Percentiles rank a stretch among this genome's conserved stretches.
These are phyloP conservation scores for Globisporangium paroecandrum DNA, from an alignment of 352 stramenopile genomes.

Conservation along the genomic window DNA sequence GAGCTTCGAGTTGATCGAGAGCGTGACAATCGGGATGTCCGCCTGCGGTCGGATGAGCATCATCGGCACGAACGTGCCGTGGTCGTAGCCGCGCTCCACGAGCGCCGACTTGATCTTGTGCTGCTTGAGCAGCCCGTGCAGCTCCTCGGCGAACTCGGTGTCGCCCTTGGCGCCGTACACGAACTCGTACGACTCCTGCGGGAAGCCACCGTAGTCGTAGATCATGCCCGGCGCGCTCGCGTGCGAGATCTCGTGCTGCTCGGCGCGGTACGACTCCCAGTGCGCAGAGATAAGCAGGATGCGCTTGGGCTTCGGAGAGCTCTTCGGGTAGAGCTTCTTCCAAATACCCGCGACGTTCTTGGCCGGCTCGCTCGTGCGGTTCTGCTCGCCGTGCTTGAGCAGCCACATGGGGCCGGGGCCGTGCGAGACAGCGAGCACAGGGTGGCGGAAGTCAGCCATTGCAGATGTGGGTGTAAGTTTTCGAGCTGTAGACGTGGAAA, in stretches of 20 bases:
- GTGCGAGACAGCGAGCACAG: conserved; percentile 53
- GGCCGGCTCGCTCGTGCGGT: conserved; percentile 29
- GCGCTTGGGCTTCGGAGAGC: conserved; percentile 41
- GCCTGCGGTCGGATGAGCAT: conserved; percentile 79
- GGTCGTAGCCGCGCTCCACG: conserved; percentile 75
- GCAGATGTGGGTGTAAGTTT: conserved; percentile 4
- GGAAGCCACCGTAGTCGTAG: conserved; percentile 90
- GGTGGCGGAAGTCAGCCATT: conserved; percentile 23
- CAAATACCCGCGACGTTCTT: conserved; percentile 44
- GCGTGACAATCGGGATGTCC: conserved; percentile 82
- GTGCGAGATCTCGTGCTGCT: conserved; percentile 55
- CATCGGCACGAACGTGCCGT: conserved; percentile 88
- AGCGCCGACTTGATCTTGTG: conserved; percentile 55
- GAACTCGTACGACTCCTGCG: conserved; percentile 74
- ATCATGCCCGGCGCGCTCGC: conserved; percentile 56
- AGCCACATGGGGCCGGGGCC: conserved; percentile 60
- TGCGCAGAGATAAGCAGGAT: conserved; percentile 87
- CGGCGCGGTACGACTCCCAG: conserved; percentile 59
- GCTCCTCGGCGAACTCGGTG: conserved; percentile 56
- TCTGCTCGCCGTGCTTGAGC: conserved; percentile 44
- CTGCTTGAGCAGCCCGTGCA: conserved; percentile 50
- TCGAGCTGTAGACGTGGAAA: background rate
- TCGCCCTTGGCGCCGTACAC: conserved; percentile 71
- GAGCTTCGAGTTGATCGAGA: conserved; percentile 71
- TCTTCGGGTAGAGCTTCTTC: conserved; percentile 42